Percentiles rank a stretch among this genome's conserved stretches.
Conservation (phyloP, 2,329 filamentous ascomycete species). For the Alternaria gaisen region DNA sequence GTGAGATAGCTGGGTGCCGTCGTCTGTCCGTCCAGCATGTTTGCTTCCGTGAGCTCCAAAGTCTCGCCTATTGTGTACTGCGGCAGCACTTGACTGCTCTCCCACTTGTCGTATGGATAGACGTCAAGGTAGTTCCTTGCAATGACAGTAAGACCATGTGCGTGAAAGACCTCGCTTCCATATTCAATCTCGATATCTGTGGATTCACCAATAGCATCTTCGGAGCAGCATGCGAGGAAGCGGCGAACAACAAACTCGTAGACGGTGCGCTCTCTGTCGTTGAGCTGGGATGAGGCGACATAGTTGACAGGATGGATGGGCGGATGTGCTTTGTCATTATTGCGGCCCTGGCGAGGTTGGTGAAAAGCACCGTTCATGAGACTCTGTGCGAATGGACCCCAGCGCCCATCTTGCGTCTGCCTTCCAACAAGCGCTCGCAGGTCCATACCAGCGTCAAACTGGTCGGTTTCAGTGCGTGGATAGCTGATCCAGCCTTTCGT, state of each 20-base stretch:
- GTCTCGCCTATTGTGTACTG: constrained; percentile 79
- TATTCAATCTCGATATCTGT: constrained; percentile 87
- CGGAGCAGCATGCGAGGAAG: constrained; percentile 94
- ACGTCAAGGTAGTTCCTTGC: constrained; percentile 95
- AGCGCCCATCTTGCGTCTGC: constrained; percentile 77
- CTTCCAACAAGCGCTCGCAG: constrained; percentile 81
- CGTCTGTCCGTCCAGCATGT: constrained; percentile 91
- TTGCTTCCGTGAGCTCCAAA: constrained; percentile 88
- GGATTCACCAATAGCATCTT: constrained; percentile 86
- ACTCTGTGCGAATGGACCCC: constrained; percentile 81
- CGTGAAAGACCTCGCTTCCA: constrained; percentile 81
- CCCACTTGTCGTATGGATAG: constrained; percentile 97
- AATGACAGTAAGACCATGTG: constrained; percentile 83
- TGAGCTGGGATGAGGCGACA: constrained; percentile 68
- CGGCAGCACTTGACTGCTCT: constrained; percentile 82
- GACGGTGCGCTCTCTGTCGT: constrained; percentile 74
- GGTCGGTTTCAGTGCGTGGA: constrained; percentile 94
- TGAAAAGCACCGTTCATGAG: constrained; percentile 80
- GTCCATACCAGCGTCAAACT: constrained; percentile 91
- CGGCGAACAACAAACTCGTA: constrained; percentile 93
- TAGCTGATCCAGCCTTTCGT: constrained; percentile 97
- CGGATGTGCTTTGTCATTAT: constrained; percentile 97
- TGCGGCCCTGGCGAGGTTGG: constrained; percentile 80
- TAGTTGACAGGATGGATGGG: constrained; percentile 97
- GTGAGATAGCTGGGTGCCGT: constrained; percentile 85